Percentiles rank a stretch among this genome's conserved stretches.
These are phyloP conservation scores for Dendrobium catenatum DNA, from an alignment of 106 monocot species.

Conservation along the genomic window DNA sequence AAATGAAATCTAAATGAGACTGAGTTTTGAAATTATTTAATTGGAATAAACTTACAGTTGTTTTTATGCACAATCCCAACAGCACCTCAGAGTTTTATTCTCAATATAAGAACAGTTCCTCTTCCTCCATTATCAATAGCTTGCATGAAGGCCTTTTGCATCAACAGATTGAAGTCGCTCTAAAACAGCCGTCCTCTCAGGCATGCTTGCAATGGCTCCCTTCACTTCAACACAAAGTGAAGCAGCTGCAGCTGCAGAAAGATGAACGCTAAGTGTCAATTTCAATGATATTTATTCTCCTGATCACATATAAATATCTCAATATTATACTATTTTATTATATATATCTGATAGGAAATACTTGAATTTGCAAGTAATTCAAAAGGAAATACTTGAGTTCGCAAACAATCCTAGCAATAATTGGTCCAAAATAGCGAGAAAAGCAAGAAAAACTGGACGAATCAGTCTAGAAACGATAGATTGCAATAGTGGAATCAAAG, in stretches of 20 bases:
- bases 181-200: constrained; percentile 50
- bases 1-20: no score
- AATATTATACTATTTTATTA: background rate
- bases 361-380: no score
- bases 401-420: no score
- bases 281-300: background rate
- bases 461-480: no score
- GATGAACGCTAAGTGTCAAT: constrained; percentile 1
- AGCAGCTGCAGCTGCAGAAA: constrained; percentile 80
- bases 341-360: no score
- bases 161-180: constrained; percentile 54
- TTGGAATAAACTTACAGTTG: constrained; percentile 3
- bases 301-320: background rate
- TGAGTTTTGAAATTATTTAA: background rate
- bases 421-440: no score
- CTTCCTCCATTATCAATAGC: background rate
- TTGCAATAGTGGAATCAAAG: no score
- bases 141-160: background rate
- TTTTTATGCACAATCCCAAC: background rate
- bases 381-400: no score
- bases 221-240: constrained; percentile 89
- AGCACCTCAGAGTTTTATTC: background rate
- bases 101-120: background rate
- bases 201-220: constrained; percentile 95
- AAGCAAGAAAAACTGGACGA: no score